These are phyloP conservation scores for Penicillium coprophilum DNA, from an alignment of 495 filamentous ascomycete species.

Conservation along the genomic window DNA sequence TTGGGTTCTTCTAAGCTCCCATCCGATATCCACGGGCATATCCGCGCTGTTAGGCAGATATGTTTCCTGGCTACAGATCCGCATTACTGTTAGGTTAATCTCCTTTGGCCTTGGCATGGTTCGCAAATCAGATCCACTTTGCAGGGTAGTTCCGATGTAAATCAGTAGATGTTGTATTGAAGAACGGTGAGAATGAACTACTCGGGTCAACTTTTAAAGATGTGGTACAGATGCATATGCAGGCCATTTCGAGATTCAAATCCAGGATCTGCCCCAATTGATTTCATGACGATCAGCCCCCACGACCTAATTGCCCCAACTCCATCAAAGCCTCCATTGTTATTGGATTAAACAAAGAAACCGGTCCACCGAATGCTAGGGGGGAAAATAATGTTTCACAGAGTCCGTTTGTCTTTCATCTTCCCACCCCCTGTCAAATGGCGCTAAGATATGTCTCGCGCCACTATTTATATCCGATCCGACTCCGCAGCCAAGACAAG, in stretches of 20 bases:
- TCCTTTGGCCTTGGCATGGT: not conserved
- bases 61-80: no score
- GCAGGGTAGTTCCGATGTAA: not conserved
- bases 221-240: slow-evolving; percentile 2
- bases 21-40: no score
- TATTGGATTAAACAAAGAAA: slow-evolving; percentile 18
- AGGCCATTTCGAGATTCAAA: slow-evolving; percentile 5
- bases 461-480: slow-evolving; percentile 31
- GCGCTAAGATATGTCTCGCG: slow-evolving; percentile 20
- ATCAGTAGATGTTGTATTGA: not conserved
- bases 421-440: slow-evolving; percentile 12
- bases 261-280: slow-evolving; percentile 25
- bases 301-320: slow-evolving; percentile 18
- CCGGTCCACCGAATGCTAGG: slow-evolving; percentile 22
- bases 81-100: no score
- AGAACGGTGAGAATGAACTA: slow-evolving; percentile 2
- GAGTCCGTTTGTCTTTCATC: slow-evolving; percentile 11
- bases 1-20: no score
- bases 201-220: slow-evolving; percentile 2
- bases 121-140: no score
- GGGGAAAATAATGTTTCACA: slow-evolving; percentile 23
- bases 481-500: slow-evolving; percentile 20
- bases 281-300: slow-evolving; percentile 21
- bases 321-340: slow-evolving; percentile 15
- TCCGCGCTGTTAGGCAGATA: no score